Evolutionary conservation across 148 eudicot genomes (phyloP).

Genomic region (Camellia sinensis): DNA sequence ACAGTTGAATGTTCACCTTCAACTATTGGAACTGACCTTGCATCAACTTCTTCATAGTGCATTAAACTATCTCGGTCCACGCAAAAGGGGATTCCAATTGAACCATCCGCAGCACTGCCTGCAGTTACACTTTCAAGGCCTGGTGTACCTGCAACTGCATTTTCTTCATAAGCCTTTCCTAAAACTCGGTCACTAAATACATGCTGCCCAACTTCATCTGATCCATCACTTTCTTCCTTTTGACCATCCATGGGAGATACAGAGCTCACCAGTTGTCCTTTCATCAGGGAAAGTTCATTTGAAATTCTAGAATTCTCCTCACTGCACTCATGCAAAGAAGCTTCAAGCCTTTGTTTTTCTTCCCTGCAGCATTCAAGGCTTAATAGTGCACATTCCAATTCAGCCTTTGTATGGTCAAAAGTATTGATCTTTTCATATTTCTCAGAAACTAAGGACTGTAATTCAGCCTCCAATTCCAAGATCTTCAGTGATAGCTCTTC

Average conservation of each 20-base stretch:
- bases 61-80: conserved; percentile 9
- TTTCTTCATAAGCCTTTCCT: conserved; percentile 11
- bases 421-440: conserved; percentile 59
- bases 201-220: conserved; percentile 16
- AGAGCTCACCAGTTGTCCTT: conserved; percentile 36
- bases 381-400: conserved; percentile 77
- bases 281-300: conserved; percentile 42
- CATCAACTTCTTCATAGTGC: conserved; percentile 21
- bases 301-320: conserved; percentile 44
- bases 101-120: conserved; percentile 15
- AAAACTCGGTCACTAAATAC: conserved; percentile 16
- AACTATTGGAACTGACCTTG: conserved; percentile 11
- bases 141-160: conserved; percentile 18
- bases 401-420: conserved; percentile 69
- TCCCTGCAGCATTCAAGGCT: conserved; percentile 94
- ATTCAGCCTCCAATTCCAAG: conserved; percentile 61
- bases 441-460: conserved; percentile 55
- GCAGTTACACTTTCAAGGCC: conserved; percentile 12
- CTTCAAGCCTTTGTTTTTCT: conserved; percentile 73
- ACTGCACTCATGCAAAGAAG: conserved; percentile 51
- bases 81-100: conserved; percentile 4
- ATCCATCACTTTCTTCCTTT: conserved; percentile 24
- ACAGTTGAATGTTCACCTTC: conserved; percentile 17
- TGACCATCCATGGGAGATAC: conserved; percentile 24
- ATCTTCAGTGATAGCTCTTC: conserved; percentile 66